Evolutionary conservation across 257 asterid species (phyloP).

Genomic region (Solanum chaucha): DNA sequence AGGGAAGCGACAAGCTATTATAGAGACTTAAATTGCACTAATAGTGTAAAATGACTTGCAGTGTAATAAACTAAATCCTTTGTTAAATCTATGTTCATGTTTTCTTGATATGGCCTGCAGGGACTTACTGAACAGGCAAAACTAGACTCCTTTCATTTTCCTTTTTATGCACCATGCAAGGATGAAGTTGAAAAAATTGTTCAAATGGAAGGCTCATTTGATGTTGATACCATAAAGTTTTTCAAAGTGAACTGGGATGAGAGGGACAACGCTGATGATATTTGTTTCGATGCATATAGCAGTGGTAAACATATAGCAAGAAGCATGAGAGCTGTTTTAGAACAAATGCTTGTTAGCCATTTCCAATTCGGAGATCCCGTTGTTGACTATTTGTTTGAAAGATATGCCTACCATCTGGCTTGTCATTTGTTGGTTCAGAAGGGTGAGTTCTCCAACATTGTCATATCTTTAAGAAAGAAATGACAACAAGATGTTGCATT

Average conservation of each 20-base stretch:
- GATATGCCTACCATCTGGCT: not conserved
- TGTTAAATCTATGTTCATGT: not conserved
- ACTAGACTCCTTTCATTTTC: constrained; percentile 6
- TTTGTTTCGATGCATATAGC: not conserved
- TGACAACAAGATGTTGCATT: not conserved
- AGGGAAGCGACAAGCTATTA: not conserved
- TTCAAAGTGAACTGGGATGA: not conserved
- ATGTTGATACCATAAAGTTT: not conserved
- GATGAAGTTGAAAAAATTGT: constrained; percentile 8
- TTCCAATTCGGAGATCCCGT: not conserved
- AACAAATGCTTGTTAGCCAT: not conserved
- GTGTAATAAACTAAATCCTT: not conserved
- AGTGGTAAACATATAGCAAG: not conserved
- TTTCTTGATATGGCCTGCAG: not conserved
- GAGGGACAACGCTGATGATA: not conserved
- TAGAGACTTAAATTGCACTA: not conserved
- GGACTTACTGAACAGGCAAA: constrained; percentile 7
- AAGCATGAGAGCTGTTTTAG: not conserved
- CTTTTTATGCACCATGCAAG: constrained; percentile 2
- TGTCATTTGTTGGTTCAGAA: not conserved
- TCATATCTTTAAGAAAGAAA: not conserved
- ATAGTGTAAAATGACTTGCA: not conserved
- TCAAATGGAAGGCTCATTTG: constrained; percentile 10
- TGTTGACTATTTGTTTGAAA: not conserved
- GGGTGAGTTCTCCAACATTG: not conserved